Base-by-base conservation (phyloP, 2,329 filamentous ascomycete genomes). In the Ilyonectria robusta region DNA sequence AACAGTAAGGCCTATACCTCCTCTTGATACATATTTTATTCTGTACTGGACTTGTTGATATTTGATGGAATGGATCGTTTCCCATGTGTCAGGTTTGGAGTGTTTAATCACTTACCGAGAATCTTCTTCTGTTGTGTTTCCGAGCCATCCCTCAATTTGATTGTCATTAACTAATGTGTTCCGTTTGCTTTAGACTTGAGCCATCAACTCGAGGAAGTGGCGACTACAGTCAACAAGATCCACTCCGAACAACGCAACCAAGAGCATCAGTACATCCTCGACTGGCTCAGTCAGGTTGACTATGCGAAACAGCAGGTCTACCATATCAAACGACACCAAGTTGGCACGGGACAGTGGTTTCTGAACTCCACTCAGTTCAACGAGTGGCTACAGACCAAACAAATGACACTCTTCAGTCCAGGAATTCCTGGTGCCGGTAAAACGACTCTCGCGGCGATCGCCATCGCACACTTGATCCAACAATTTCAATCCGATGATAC, bases 341-440 rank as follows among this genome's bases (percentile, higher is more conserved):
- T 23, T 19, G 46, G 46, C 19, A 48, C 46, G n/a, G 46, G 46
- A 11, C 46, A 48, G 23, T 48, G 46, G 46, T 21, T 48, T 23
- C 19, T 48, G 19, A 13, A 23, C n/a, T 48, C 46, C 23, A 23
- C 19, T 21, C n/a, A 48, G 46, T 48, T 21, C 46, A 19, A 48
- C 10, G 23, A 19, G 10, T 48, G 46, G 46, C 15, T 48, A 23
- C 19, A 48, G 15, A 21, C n/a, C 46, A 21, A 23, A 19, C 19
- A 48, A 23, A n/a, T 21, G 46, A 48, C 46, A 23, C 19, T 48
- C 6, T 48, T 48, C n/a, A 21, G 46, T 23, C 46, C 46, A 48
- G 46, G 46, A 21, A 48, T 48, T 48, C 46, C 46, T 23, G 46
- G 46, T 11, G 46, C 46, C 9, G 46, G 46, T 11, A 48, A 48